A percentile compares a stretch with the other conserved stretches of the same genome.
phyloP scores from a whole-genome alignment of 2,329 filamentous ascomycete genomes.

The Cryphonectria japonica region DNA sequence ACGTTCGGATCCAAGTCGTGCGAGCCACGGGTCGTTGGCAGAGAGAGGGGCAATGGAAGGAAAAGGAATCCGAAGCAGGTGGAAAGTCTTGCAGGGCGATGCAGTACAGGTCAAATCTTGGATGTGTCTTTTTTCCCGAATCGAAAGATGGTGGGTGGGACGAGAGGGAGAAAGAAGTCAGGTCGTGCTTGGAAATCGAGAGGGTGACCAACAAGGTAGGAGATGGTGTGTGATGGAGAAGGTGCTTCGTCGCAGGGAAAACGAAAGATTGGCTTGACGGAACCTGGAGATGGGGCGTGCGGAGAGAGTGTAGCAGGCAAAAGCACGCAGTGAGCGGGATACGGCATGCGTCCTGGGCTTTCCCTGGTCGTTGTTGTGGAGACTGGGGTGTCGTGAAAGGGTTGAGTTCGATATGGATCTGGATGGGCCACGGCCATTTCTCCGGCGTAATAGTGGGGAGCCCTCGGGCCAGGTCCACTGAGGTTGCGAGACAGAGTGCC shows the following conservation, averaged over 20 bases:
- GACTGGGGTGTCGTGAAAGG: constrained; percentile 28
- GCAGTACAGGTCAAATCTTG: background rate
- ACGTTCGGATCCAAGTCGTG: constrained; percentile 7
- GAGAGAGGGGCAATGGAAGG: background rate
- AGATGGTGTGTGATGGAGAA: background rate
- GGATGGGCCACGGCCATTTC: constrained; percentile 55
- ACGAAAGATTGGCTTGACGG: constrained; percentile 25
- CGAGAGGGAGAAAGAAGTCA: background rate
- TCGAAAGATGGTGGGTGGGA: background rate
- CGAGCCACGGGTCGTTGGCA: constrained; percentile 4
- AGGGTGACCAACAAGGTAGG: background rate
- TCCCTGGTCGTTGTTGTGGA: constrained; percentile 16
- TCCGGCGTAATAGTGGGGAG: constrained; percentile 63
- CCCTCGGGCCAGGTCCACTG: constrained; percentile 35
- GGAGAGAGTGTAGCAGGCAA: constrained; percentile 12
- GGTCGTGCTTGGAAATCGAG: background rate
- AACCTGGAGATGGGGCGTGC: constrained; percentile 28
- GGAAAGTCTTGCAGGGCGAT: background rate
- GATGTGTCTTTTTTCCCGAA: background rate
- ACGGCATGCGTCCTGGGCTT: background rate
- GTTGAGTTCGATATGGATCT: constrained; percentile 39
- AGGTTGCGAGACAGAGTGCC: constrained; percentile 24
- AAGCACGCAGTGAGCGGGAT: constrained; percentile 15
- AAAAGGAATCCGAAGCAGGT: background rate
- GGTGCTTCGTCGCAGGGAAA: constrained; percentile 25